A percentile compares a stretch with the other conserved stretches of the same genome.
Evolutionary conservation across 1,284 basidiomycete genomes (phyloP).

Genomic region (Melampsora medusae): DNA sequence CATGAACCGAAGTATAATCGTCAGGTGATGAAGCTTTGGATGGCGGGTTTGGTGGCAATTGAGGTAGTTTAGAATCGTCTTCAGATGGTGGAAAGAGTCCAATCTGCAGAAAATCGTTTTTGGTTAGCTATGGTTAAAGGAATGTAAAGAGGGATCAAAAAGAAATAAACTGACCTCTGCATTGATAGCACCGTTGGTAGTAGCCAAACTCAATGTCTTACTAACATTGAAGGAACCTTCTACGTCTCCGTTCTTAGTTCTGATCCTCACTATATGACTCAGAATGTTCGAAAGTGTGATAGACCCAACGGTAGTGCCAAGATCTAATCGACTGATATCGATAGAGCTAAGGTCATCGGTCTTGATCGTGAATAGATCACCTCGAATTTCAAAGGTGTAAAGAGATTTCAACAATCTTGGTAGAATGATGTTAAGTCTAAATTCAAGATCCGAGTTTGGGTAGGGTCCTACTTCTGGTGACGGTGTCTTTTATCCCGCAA

Average conservation of each 20-base stretch:
- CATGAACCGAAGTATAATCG: slow-evolving; percentile 1
- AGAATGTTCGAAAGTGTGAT: slow-evolving; percentile 11
- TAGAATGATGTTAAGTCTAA: slow-evolving; percentile 16
- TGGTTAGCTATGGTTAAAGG: too few species aligned
- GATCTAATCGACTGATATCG: slow-evolving; percentile 9
- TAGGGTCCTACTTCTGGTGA: slow-evolving; percentile 35
- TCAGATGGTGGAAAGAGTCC: slow-evolving; percentile 1
- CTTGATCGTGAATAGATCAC: slow-evolving; percentile 24
- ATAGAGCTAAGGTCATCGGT: background rate
- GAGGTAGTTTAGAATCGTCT: background rate
- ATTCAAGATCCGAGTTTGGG: slow-evolving; percentile 39
- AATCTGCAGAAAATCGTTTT: slow-evolving; percentile 1
- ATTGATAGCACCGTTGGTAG: slow-evolving; percentile 38
- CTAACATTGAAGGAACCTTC: slow-evolving; percentile 27
- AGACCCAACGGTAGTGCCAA: slow-evolving; percentile 13
- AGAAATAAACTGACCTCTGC: slow-evolving; percentile 13
- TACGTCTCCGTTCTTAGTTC: slow-evolving; percentile 31
- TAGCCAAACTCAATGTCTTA: slow-evolving; percentile 26
- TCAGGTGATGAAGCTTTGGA: background rate
- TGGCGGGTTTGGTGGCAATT: slow-evolving; percentile 5
- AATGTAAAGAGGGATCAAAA: background rate
- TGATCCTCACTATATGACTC: slow-evolving; percentile 4
- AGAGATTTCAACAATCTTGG: slow-evolving; percentile 1
- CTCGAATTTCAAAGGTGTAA: slow-evolving; percentile 1
- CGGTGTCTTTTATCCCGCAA: slow-evolving; percentile 22